phyloP scores from a whole-genome alignment of 2,329 filamentous ascomycete genomes.

The Lasiodiplodia sp. region DNA sequence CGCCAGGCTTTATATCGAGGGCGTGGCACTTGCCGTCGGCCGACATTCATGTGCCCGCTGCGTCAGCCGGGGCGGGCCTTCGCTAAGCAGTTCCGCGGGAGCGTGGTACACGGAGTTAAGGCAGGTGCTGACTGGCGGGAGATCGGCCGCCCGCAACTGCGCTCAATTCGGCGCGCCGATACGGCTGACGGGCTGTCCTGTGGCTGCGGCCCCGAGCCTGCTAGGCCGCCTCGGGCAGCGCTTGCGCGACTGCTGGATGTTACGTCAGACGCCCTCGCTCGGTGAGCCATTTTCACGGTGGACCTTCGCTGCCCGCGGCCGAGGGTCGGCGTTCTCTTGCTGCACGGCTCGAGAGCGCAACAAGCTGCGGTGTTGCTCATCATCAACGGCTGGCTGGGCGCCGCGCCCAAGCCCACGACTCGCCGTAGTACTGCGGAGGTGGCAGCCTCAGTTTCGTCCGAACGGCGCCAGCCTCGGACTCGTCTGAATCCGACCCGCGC shows the following conservation, averaged over 20 bases:
- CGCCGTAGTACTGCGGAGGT: conserved; percentile 21
- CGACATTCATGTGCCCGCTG: conserved; percentile 18
- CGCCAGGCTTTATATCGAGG: conserved; percentile 21
- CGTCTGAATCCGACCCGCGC: conserved; percentile 26
- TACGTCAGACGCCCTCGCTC: conserved; percentile 24
- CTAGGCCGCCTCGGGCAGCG: conserved; percentile 22
- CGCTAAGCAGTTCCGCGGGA: conserved; percentile 12
- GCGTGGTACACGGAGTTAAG: conserved; percentile 17
- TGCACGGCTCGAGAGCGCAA: not conserved
- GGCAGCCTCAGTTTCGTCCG: conserved; percentile 27
- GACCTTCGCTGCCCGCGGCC: conserved; percentile 24
- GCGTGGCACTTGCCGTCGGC: conserved; percentile 26
- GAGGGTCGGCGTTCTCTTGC: conserved; percentile 12
- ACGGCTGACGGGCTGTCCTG: conserved; percentile 14
- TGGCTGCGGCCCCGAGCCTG: conserved; percentile 21
- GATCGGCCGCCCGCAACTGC: conserved; percentile 26
- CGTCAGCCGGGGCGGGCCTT: conserved; percentile 19
- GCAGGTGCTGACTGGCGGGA: conserved; percentile 23
- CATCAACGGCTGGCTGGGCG: not conserved
- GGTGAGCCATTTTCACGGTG: conserved; percentile 24
- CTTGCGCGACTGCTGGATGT: conserved; percentile 17
- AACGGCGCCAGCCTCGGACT: conserved; percentile 19
- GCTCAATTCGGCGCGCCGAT: conserved; percentile 10
- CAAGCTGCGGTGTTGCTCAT: not conserved
- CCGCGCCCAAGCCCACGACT: not conserved